Evolutionary conservation across 176 grass and related monocot species (phyloP), one percentile per base, ranked within the genome.

Genomic region (Triticum urartu): DNA sequence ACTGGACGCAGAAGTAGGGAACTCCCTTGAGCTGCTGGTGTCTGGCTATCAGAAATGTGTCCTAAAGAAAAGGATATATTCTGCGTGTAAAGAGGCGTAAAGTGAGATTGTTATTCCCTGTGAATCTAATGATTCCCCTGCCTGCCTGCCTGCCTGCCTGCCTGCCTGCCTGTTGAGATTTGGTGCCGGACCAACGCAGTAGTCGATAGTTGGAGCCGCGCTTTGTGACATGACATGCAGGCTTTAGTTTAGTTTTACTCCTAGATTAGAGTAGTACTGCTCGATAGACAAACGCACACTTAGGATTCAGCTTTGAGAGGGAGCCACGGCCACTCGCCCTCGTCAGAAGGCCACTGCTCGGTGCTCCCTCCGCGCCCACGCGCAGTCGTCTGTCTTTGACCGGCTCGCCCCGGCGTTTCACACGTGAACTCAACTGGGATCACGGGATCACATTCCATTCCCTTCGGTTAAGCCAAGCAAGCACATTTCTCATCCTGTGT

Each of bases 181-280:
- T 18, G 67, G 12, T 82, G 65, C 65, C 11, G 47, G 26, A 38
- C 3, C 58, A 36, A 69, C 18, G 26, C 56, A 59, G 25, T 18
- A 33, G 13, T 12, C 17, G 64, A 52, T 47, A 68, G 20, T 11
- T 20, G 22, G 17, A 20, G 17, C 5, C 26, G 28, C 4, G 47
- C 48, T 35, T 78, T 59, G 28, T 35, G 75, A 78, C 54, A 78
- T 35, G 75, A 78, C 54, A 78, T 54, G 47, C 26, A 75, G 48
- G 20, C n/a, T 63, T 54, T 54, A 54, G 50, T 54, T 54, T 9
- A 35, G 67, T 9, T 21, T 17, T 14, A 30, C 28, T 30, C 28
- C 28, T 30, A 5, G 45, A 48, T 48, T 14, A 14, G 12, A 48
- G 11, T 7, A 14, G 5, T 67, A 7, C 13, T 32, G 13, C 28